A percentile compares a stretch with the other conserved stretches of the same genome.
Evolutionary conservation across 2,329 filamentous ascomycete species (phyloP).

Genomic region (Harringtonia aguacate): DNA sequence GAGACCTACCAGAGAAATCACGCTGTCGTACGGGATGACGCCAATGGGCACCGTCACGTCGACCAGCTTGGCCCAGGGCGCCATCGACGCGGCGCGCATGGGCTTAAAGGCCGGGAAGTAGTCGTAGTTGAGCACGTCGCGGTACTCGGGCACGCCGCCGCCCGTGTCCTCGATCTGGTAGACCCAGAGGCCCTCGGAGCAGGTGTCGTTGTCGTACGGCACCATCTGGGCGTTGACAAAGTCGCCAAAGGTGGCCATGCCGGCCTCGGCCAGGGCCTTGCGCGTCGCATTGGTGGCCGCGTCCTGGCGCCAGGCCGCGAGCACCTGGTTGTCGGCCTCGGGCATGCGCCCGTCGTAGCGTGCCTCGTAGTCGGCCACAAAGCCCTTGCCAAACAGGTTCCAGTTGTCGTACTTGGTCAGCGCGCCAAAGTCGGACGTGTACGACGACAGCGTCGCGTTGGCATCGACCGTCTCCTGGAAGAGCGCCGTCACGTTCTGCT

Average conservation of each 20-base stretch:
- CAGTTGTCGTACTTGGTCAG: constrained; percentile 5
- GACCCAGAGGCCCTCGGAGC: constrained; percentile 2
- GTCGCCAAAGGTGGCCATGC: not conserved
- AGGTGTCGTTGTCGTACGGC: not conserved
- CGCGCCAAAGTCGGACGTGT: not conserved
- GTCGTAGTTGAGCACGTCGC: constrained; percentile 4
- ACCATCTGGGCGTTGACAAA: constrained; percentile 1
- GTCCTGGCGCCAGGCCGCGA: not conserved
- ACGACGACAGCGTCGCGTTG: not conserved
- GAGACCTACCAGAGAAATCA: constrained; percentile 1
- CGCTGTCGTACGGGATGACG: not conserved
- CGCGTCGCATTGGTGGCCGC: not conserved
- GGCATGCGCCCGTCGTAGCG: constrained; percentile 1
- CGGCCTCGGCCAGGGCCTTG: not conserved
- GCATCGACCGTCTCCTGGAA: not conserved
- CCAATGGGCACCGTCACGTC: constrained; percentile 4
- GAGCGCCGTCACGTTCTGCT: constrained; percentile 1
- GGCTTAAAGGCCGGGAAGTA: constrained; percentile 3
- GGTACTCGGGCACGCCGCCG: constrained; percentile 3
- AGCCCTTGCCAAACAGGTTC: constrained; percentile 2
- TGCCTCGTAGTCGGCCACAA: constrained; percentile 1
- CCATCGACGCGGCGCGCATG: constrained; percentile 1
- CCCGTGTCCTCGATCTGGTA: constrained; percentile 6
- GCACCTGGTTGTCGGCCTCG: constrained; percentile 2
- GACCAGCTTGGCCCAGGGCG: constrained; percentile 2